Evolutionary conservation across 805 yeast species (phyloP).

Genomic region (Metschnikowia henanensis): DNA sequence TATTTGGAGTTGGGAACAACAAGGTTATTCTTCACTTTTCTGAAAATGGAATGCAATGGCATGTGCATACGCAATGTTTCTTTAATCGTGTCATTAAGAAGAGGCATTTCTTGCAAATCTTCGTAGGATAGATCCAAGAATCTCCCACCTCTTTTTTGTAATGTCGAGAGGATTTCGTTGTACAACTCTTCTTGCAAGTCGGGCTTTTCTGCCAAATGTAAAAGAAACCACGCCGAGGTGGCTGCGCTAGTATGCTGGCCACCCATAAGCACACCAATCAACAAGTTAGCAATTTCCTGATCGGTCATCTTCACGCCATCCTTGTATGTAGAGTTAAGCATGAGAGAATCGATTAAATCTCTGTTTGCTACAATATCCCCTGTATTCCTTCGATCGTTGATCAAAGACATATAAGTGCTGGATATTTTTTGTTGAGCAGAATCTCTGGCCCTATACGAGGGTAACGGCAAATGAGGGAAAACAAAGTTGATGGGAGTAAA

Average conservation of each 20-base stretch:
- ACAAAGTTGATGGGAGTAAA: slow-evolving; percentile 96
- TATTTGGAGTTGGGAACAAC: slow-evolving; percentile 75
- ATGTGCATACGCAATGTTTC: slow-evolving; percentile 95
- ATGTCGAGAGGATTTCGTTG: slow-evolving; percentile 67
- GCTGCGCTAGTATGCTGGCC: slow-evolving; percentile 98
- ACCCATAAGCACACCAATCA: slow-evolving; percentile 97
- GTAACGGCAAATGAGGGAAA: slow-evolving; percentile 90
- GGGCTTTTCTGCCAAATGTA: slow-evolving; percentile 87
- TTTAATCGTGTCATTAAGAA: slow-evolving; percentile 79
- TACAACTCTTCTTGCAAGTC: slow-evolving; percentile 80
- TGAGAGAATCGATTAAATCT: slow-evolving; percentile 85
- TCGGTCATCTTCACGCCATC: slow-evolving; percentile 96
- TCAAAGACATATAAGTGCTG: slow-evolving; percentile 75
- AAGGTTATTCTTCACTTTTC: slow-evolving; percentile 79
- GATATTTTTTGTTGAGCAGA: slow-evolving; percentile 83
- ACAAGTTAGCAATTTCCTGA: slow-evolving; percentile 87
- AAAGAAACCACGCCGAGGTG: slow-evolving; percentile 91
- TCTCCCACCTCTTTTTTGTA: slow-evolving; percentile 42
- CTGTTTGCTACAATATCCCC: slow-evolving; percentile 76
- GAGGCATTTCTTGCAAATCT: slow-evolving; percentile 75
- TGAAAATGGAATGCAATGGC: slow-evolving; percentile 94
- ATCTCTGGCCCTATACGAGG: slow-evolving; percentile 83
- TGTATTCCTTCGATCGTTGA: slow-evolving; percentile 66
- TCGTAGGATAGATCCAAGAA: slow-evolving; percentile 72
- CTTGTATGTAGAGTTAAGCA: slow-evolving; percentile 81